A percentile compares a stretch with the other conserved stretches of the same genome.
Conservation (phyloP, 176 grass and related monocot species). For the Avena sativa region DNA sequence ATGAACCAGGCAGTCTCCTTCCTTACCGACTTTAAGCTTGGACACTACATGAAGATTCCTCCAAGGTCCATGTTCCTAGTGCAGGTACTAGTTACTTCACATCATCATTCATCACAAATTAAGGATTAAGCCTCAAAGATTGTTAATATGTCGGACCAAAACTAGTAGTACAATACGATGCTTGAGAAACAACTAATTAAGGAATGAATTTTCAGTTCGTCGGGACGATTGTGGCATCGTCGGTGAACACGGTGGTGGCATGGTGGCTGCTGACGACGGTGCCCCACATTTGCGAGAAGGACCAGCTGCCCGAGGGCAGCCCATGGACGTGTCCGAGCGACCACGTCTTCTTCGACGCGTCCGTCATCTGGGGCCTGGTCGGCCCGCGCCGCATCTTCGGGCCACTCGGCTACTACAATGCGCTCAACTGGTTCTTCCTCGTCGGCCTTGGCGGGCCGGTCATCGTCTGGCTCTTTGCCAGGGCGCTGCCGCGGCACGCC, state of each 20-base stretch:
- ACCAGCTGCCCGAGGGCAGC: conserved; percentile 64
- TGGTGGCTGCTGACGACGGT: conserved; percentile 87
- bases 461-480: conserved; percentile 68
- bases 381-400: conserved; percentile 93
- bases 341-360: conserved; percentile 92
- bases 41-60: conserved; percentile 97
- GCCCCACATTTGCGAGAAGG: conserved; percentile 74
- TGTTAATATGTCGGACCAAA: neutral
- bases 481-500: conserved; percentile 58
- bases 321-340: conserved; percentile 89
- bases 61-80: conserved; percentile 94
- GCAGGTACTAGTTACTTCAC: conserved; percentile 53
- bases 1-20: conserved; percentile 91
- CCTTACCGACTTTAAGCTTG: conserved; percentile 88
- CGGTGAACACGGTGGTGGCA: conserved; percentile 74
- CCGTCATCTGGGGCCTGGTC: conserved; percentile 92
- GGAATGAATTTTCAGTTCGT: conserved; percentile 48
- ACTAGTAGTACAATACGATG: neutral
- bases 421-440: conserved; percentile 92
- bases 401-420: conserved; percentile 63
- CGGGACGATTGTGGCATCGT: conserved; percentile 66
- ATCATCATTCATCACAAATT: no score
- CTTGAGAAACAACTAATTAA: neutral
- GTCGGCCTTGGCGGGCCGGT: conserved; percentile 60
- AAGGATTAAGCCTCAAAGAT: neutral